Base-by-base conservation (phyloP, 148 eudicot genomes). In the Camellia granthamiana region DNA sequence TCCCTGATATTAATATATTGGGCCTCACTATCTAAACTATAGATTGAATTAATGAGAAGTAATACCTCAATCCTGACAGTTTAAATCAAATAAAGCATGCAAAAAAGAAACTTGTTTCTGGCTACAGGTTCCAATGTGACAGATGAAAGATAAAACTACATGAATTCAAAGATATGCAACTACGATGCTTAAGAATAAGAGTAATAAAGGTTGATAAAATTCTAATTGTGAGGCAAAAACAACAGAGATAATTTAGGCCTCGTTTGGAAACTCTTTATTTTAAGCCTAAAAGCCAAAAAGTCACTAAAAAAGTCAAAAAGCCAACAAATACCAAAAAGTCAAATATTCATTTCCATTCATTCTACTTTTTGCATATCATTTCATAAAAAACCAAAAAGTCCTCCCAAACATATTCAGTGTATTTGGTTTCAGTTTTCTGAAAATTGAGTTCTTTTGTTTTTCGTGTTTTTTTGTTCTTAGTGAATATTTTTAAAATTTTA, bases 81-180 rank as follows among this genome's bases (percentile, higher is more conserved):
- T 54, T 38, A 19, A 62, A n/a, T 16, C 21, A 62, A 65, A 65
- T 15, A 74, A 56, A 42, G 6, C 51, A 41, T 3, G 30, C 14
- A 74, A 56, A 56, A 74, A 38, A 44, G 38, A 73, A 74, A 54
- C 21, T 55, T 51, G 61, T 16, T 72, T 74, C 49, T 74, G 54
- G 41, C 55, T 73, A 23, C 18, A 73, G 76, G 61, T 54, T 55
- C 46, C 47, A 56, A 56, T 38, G 51, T 75, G 65, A 75, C 64
- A 30, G 51, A n/a, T 42, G 66, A 2, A 59, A 56, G 51, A 59
- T 15, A 75, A 59, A 12, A 58, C 77, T 15, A 46, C 14, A 13
- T 8, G 10, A 19, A 69, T 47, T 44, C 2, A 58, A 23, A 42
- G 13, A 43, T n/a, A 41, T 7, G 41, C 15, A 74, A 16, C 23